Evolutionary conservation across 1,139 yeast genomes (phyloP), one percentile per base, ranked within the genome.

Genomic region (Debaryomyces subglobosus): DNA sequence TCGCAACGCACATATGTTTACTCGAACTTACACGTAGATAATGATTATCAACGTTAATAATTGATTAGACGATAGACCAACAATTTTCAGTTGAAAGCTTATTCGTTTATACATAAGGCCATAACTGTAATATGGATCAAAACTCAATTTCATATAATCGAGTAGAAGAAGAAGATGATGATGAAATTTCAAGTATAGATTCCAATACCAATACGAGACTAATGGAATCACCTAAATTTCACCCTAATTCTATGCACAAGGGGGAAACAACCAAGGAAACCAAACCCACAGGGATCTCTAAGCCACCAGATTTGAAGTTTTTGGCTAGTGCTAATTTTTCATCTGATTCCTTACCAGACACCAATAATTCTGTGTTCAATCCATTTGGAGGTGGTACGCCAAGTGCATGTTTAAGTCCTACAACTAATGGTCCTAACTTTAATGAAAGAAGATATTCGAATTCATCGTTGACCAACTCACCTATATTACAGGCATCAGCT

Each of bases 251-350:
- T 7, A 13, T 25, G 2, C 20, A 20, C 21, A 29, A 20, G 7
- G 20, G 5, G 7, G 20, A 27, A 6, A 10, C 12, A 40, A 9
- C 35, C 12, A 21, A 30, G 8, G 36, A 23, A 2, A n/a, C 9
- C 15, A 21, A 15, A 5, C 7, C 27, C 5, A 32, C 9, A 9
- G 33, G 15, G 16, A 18, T 30, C 18, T 30, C 32, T 29, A 29
- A 18, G 13, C 43, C 36, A 12, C 33, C 47, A 23, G 54, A 49
- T 30, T 49, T 69, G 30, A 50, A 61, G 4, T 56, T 55, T 37
- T 59, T 74, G 24, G 68, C 73, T 10, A 72, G 78, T 50, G 72
- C 77, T 39, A 75, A 75, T 56, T 75, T 75, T 56, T 73, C 78
- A n/a, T 59, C 74, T 0, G 79, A 75, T 44, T 75, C 79, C 1